Base-by-base conservation (phyloP, 192 early-diverging fungal genomes). In the Umbelopsis ramanniana region DNA sequence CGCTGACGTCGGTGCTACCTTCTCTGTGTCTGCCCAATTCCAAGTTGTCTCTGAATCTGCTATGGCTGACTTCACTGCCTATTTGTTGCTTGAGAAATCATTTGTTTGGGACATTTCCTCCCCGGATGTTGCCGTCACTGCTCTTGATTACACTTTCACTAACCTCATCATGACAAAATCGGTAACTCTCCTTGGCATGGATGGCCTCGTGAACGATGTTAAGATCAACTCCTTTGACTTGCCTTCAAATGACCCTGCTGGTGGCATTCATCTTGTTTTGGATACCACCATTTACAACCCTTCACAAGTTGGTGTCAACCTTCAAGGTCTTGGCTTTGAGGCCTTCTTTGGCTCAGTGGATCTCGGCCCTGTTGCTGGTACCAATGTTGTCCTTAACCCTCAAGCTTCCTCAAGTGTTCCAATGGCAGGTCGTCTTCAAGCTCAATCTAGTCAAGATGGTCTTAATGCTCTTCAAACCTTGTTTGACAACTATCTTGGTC, bases 221-320 rank as follows among this genome's bases (percentile, higher is more conserved):
- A 71, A 68, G 6, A 80, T 87, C 52, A 52, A 74, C 22, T 69
- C 72, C 2, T 88, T 85, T 52, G 78, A 88, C 60, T 72, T 89
- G 35, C 87, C 87, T 35, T 73, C 79, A 19, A 83, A 88, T 52
- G 84, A 85, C 46, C 76, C 84, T 52, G 69, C 73, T 17, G 92
- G 87, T 60, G 89, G 84, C 69, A 90, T 93, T 76, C 85, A 81
- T 68, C 82, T 92, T 72, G 53, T 68, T 48, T 87, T 90, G 72
- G 84, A 82, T n/a, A 92, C 87, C 43, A 84, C 85, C 47, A 80
- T 88, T 60, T 87, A 82, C 19, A 90, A 87, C 79, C 88, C 88
- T 22, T 86, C 76, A 37, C 80, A 79, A 53, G 74, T 88, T 46
- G 85, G 84, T 37, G 76, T 89, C 46, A 74, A 75, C 19, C 74